Evolutionary conservation across 306 rosid genomes (phyloP).

Genomic region (Datisca glomerata): DNA sequence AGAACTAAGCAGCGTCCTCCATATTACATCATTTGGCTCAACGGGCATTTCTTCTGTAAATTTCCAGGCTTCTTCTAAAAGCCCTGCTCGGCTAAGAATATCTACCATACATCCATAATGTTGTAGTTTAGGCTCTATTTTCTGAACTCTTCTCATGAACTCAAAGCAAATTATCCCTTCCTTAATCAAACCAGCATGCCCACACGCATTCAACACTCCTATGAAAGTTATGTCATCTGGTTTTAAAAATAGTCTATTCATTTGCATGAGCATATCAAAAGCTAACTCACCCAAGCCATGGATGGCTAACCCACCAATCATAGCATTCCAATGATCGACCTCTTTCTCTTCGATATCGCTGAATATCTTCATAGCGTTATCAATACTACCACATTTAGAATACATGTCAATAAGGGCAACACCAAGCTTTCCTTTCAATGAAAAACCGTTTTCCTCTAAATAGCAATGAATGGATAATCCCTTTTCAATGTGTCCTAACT

Average conservation of each 20-base stretch:
- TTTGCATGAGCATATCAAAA: conserved; percentile 41
- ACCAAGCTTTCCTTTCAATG: conserved; percentile 42
- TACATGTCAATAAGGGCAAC: conserved; percentile 70
- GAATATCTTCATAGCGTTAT: conserved; percentile 42
- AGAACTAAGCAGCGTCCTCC: conserved; percentile 65
- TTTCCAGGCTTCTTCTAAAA: conserved; percentile 41
- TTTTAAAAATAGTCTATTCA: conserved; percentile 34
- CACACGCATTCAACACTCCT: conserved; percentile 54
- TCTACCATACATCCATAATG: conserved; percentile 77
- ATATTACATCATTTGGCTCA: conserved; percentile 66
- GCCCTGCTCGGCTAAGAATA: conserved; percentile 58
- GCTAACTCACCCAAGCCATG: conserved; percentile 58
- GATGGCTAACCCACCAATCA: conserved; percentile 56
- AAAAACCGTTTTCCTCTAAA: conserved; percentile 27
- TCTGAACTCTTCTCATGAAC: conserved; percentile 59
- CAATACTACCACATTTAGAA: conserved; percentile 63
- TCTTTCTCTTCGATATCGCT: conserved; percentile 30
- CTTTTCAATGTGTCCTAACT: conserved; percentile 40
- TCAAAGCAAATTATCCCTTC: conserved; percentile 63
- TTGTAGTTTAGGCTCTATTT: conserved; percentile 57
- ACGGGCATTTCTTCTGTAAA: conserved; percentile 52
- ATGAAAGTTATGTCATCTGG: conserved; percentile 71
- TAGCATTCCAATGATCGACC: conserved; percentile 74
- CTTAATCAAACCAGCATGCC: conserved; percentile 61
- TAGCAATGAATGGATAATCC: conserved; percentile 36